A percentile compares a stretch with the other conserved stretches of the same genome.
Conservation (phyloP, 352 stramenopile species). For the Discostella stelligera region DNA sequence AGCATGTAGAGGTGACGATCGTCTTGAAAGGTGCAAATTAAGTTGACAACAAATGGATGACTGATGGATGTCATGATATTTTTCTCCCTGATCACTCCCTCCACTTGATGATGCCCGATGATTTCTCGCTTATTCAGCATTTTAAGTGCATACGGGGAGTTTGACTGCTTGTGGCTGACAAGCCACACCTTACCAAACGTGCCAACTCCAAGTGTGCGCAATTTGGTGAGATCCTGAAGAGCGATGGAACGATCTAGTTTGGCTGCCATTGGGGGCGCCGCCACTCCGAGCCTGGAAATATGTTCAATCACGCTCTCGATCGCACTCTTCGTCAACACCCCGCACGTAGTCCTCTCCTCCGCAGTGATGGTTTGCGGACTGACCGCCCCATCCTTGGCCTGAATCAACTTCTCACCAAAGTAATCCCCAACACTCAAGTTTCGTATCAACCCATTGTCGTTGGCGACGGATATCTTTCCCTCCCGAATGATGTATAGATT, state of each 20-base stretch:
- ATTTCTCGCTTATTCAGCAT: conserved; percentile 95
- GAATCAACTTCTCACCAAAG: conserved; percentile 92
- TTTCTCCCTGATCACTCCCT: conserved; percentile 98
- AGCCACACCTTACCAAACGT: conserved; percentile 96
- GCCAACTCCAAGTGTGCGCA: conserved; percentile 87
- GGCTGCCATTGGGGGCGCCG: conserved; percentile 36
- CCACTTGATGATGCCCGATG: conserved; percentile 94
- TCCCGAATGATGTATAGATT: conserved; percentile 80
- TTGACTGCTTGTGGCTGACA: conserved; percentile 83
- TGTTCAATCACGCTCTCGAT: conserved; percentile 79
- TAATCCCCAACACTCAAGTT: conserved; percentile 90
- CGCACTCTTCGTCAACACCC: conserved; percentile 66
- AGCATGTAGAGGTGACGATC: conserved; percentile 96
- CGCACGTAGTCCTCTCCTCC: conserved; percentile 71
- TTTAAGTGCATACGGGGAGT: conserved; percentile 92
- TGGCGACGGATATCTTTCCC: conserved; percentile 63
- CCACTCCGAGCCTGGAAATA: conserved; percentile 66
- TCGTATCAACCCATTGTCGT: conserved; percentile 85
- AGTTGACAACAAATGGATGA: conserved; percentile 97
- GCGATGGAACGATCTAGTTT: conserved; percentile 65
- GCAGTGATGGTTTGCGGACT: conserved; percentile 72
- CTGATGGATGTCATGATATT: conserved; percentile 94
- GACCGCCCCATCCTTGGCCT: conserved; percentile 84
- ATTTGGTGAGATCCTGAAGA: conserved; percentile 74
- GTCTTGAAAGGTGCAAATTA: conserved; percentile 94